Percentiles rank a stretch among this genome's conserved stretches.
Conservation (phyloP, 352 stramenopile genomes). For the Phytophthora rubi region DNA sequence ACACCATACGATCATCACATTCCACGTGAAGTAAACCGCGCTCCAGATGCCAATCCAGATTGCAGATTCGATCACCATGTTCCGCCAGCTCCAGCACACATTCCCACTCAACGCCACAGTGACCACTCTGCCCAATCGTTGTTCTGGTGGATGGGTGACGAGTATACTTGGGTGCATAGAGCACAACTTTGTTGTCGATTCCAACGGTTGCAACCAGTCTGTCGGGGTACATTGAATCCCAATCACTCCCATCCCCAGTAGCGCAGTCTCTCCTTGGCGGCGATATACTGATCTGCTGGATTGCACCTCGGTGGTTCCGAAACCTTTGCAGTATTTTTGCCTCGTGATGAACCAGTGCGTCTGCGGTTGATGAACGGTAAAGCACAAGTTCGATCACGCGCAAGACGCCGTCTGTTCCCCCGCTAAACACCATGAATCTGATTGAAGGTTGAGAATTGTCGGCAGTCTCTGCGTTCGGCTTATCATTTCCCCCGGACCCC, state of each 20-base stretch:
- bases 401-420: constrained; percentile 65
- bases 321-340: constrained; percentile 58
- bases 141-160: constrained; percentile 36
- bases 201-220: constrained; percentile 70
- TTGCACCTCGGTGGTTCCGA: constrained; percentile 60
- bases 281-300: constrained; percentile 73
- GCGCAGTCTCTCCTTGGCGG: constrained; percentile 31
- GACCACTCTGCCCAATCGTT: neutral
- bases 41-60: constrained; percentile 70
- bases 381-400: constrained; percentile 62
- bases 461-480: neutral
- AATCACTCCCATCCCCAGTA: constrained; percentile 18
- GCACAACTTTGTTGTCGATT: constrained; percentile 58
- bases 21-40: constrained; percentile 66
- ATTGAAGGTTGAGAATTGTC: constrained; percentile 31
- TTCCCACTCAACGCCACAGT: constrained; percentile 57
- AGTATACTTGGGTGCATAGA: constrained; percentile 67
- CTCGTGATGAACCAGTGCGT: constrained; percentile 44
- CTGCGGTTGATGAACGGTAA: constrained; percentile 23
- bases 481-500: constrained; percentile 2
- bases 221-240: constrained; percentile 47
- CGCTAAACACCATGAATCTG: constrained; percentile 75
- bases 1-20: constrained; percentile 78
- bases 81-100: constrained; percentile 70
- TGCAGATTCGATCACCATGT: constrained; percentile 58